Base-by-base conservation (phyloP, 371 early-diverging fungal species). In the Polyrhizophydium stewartii region DNA sequence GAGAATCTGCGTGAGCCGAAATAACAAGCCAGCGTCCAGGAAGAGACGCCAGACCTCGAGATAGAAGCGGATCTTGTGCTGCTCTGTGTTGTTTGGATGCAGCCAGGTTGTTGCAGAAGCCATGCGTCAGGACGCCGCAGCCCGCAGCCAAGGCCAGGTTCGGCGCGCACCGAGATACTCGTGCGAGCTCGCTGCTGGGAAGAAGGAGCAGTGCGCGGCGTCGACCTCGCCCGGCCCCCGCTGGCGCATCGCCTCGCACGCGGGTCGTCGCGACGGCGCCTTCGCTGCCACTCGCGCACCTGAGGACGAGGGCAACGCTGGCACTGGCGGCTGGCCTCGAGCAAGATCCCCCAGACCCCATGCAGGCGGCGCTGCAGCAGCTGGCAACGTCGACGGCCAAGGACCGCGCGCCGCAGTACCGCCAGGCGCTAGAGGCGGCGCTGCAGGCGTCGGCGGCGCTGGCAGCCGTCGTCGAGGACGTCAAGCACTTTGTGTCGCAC, bases 401-500 rank as follows among this genome's bases (percentile, higher is more conserved):
- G 46, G 64, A 64, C 30, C 52, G 60, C 19, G 45, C 60, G 46
- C 16, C 60, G 0, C 55, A 41, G 28, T 65, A 65, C 56, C 53
- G 56, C 25, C 55, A 55, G 13, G 53, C 46, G 40, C 41, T 65
- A 10, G 47, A 56, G 37, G 37, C 28, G 13, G 46, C 43, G n/a
- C 55, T 65, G 17, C 19, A 13, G 55, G 22, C 55, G 17, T 19
- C 55, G 33, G 55, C 16, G 1, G n/a, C 28, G 10, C 3, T 25
- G 21, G 55, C 32, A 28, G 32, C 55, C 17, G 21, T 49, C 40
- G n/a, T 21, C 43, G 33, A 46, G 38, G 55, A 62, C 28, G 24
- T 72, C 47, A 58, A 60, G 25, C 63, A 56, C 32, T 84, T 85
- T 47, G 65, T 91, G 40, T 72, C 76, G 40, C 85, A 87, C 21